These are phyloP conservation scores for Penicillium sp. DNA, from an alignment of 2,329 filamentous ascomycete genomes.

Conservation along the genomic window DNA sequence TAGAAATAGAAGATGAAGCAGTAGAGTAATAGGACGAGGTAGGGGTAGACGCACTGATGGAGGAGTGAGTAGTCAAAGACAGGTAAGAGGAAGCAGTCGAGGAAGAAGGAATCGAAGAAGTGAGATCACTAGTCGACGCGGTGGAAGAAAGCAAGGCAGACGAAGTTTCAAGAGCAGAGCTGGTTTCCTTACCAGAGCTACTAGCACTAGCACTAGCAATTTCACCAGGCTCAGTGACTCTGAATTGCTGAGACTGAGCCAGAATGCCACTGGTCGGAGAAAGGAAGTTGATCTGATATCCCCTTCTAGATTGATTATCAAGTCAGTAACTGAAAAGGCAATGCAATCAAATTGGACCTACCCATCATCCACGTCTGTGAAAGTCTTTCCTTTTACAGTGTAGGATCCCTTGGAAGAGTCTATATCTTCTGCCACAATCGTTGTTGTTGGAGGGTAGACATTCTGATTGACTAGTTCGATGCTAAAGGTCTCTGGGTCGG, in stretches of 20 bases:
- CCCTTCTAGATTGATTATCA: slow-evolving; percentile 21
- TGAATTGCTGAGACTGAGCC: slow-evolving; percentile 41
- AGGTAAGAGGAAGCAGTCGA: slow-evolving; percentile 15
- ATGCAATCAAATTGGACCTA: slow-evolving; percentile 6
- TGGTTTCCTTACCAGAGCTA: slow-evolving; percentile 26
- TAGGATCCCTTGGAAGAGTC: slow-evolving; percentile 37
- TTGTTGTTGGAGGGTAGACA: slow-evolving; percentile 33
- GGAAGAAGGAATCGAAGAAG: slow-evolving; percentile 17
- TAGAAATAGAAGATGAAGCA: slow-evolving; percentile 17
- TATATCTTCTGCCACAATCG: slow-evolving; percentile 35
- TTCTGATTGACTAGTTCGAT: slow-evolving; percentile 44
- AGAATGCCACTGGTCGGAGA: slow-evolving; percentile 40
- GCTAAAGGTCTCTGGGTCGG: slow-evolving; percentile 41
- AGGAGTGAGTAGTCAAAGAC: slow-evolving; percentile 14
- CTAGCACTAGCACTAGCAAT: slow-evolving; percentile 13
- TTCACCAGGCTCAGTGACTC: slow-evolving; percentile 23
- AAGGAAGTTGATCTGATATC: slow-evolving; percentile 45
- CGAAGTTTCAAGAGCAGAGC: slow-evolving; percentile 26
- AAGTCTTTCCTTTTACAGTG: slow-evolving; percentile 32
- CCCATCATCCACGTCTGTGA: slow-evolving; percentile 24
- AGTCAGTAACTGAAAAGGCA: background rate
- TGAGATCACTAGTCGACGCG: slow-evolving; percentile 13
- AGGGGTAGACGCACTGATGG: slow-evolving; percentile 12
- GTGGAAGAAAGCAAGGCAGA: slow-evolving; percentile 21
- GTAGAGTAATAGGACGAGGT: slow-evolving; percentile 10